phyloP scores from a whole-genome alignment of 78 protist genomes.

The Bigelowiella natans region DNA sequence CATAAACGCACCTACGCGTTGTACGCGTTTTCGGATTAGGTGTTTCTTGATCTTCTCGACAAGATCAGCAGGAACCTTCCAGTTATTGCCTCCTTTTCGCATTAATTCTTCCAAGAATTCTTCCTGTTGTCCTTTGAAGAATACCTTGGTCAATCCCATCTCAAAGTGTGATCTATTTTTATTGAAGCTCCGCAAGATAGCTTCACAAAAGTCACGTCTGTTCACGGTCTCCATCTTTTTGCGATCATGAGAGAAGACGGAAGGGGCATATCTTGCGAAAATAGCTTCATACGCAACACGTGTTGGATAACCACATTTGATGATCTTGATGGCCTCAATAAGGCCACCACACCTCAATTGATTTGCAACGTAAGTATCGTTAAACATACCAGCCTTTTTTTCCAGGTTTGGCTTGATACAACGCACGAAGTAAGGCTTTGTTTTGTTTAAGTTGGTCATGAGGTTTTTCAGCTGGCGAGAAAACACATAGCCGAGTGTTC shows the following conservation, averaged over 20 bases:
- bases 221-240: neutral
- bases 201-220: neutral
- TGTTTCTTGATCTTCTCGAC: slow-evolving; percentile 3
- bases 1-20: neutral
- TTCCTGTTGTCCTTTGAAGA: neutral
- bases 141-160: slow-evolving; percentile 10
- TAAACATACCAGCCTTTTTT: slow-evolving; percentile 13
- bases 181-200: neutral
- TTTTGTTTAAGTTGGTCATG: neutral
- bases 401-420: slow-evolving; percentile 45
- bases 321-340: neutral
- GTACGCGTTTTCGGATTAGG: neutral
- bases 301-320: slow-evolving; percentile 6
- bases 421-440: slow-evolving; percentile 38
- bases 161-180: neutral
- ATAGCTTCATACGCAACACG: neutral
- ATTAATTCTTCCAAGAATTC: neutral
- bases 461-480: slow-evolving; percentile 17
- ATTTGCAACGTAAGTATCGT: neutral
- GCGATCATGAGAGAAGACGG: neutral
- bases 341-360: slow-evolving; percentile 20
- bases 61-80: neutral
- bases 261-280: neutral
- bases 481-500: neutral
- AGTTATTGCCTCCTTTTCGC: neutral